Percentiles rank a stretch among this genome's conserved stretches.
Evolutionary conservation across 2,329 filamentous ascomycete species (phyloP).

Genomic region (Penicillium occitanis): DNA sequence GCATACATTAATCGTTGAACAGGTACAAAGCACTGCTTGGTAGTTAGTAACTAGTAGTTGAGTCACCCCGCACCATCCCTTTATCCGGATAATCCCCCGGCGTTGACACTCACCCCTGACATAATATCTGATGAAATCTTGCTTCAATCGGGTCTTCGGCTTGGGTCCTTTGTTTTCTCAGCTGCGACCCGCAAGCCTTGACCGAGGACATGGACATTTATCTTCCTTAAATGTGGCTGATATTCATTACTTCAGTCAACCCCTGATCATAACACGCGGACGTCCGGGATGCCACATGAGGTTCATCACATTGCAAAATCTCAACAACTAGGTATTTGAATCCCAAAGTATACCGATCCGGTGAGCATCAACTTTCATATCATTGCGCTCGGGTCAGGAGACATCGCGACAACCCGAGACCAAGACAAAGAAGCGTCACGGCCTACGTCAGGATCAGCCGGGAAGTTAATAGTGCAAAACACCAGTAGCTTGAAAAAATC

Average conservation of each 20-base stretch:
- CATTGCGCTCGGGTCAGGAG: background rate
- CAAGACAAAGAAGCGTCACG: constrained; percentile 10
- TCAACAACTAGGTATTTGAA: background rate
- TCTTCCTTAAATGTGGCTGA: background rate
- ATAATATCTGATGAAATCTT: constrained; percentile 6
- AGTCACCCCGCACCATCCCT: constrained; percentile 2
- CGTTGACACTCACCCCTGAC: constrained; percentile 1
- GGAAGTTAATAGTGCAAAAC: background rate
- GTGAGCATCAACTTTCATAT: background rate
- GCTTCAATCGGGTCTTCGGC: background rate
- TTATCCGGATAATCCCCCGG: constrained; percentile 10
- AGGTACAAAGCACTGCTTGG: background rate
- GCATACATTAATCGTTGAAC: background rate
- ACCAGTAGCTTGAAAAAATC: background rate
- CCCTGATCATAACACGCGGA: constrained; percentile 10
- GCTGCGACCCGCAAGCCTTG: background rate
- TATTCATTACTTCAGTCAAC: background rate
- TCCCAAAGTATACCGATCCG: background rate
- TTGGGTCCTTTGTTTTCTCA: background rate
- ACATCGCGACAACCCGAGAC: background rate
- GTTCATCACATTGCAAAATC: constrained; percentile 2
- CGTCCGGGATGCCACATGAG: constrained; percentile 7
- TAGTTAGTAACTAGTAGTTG: background rate
- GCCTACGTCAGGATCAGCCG: constrained; percentile 11
- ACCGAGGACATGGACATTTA: background rate